Percentiles rank a stretch among this genome's conserved stretches.
These are phyloP conservation scores for Hypoxylon sp. DNA, from an alignment of 2,329 filamentous ascomycete species.

Conservation along the genomic window DNA sequence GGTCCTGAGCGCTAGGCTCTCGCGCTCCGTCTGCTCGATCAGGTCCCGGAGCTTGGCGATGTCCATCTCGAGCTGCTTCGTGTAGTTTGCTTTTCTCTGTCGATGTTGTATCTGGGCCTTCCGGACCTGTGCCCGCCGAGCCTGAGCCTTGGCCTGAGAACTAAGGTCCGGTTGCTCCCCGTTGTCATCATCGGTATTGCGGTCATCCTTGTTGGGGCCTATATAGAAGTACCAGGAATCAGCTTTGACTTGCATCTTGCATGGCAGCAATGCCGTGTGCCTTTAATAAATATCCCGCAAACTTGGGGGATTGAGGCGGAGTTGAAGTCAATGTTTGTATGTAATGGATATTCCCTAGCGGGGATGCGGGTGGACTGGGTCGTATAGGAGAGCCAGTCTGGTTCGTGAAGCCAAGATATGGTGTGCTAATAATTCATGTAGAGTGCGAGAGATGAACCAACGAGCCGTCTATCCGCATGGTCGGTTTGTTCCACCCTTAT, in stretches of 20 bases:
- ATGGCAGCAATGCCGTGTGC: constrained; percentile 1
- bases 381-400: constrained; percentile 1
- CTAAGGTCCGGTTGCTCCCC: constrained; percentile 11
- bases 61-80: constrained; percentile 68
- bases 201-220: constrained; percentile 33
- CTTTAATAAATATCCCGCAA: constrained; percentile 9
- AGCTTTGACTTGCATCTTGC: constrained; percentile 26
- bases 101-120: constrained; percentile 70
- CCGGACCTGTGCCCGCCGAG: constrained; percentile 67
- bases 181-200: constrained; percentile 28
- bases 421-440: constrained; percentile 7
- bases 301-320: neutral
- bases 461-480: constrained; percentile 11
- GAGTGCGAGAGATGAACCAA: neutral
- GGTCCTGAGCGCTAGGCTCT: constrained; percentile 56
- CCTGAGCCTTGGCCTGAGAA: constrained; percentile 60
- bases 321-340: neutral
- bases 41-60: constrained; percentile 63
- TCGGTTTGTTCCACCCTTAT: constrained; percentile 7
- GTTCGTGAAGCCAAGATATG: constrained; percentile 11
- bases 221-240: constrained; percentile 26
- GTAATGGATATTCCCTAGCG: constrained; percentile 4
- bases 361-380: constrained; percentile 5
- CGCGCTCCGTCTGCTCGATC: constrained; percentile 61
- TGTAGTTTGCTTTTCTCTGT: constrained; percentile 70